phyloP scores from a whole-genome alignment of 2,329 filamentous ascomycete species.

The Trichoderma atroviride region DNA sequence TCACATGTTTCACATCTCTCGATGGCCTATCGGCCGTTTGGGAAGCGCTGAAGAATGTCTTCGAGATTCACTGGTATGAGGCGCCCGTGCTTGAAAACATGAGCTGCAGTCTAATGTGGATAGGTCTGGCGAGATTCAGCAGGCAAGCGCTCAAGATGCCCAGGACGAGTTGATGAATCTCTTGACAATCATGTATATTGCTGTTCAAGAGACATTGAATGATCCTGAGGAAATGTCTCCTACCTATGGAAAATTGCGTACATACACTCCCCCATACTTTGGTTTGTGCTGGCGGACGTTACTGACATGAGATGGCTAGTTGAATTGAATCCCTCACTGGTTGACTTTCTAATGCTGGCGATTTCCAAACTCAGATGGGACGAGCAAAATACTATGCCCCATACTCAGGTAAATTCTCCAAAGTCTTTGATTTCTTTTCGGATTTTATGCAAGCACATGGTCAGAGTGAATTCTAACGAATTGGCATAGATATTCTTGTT shows the following conservation, averaged over 20 bases:
- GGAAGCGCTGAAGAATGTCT: slow-evolving; percentile 52
- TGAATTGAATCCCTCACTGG: slow-evolving; percentile 65
- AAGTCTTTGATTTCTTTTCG: slow-evolving; percentile 22
- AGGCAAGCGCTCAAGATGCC: slow-evolving; percentile 51
- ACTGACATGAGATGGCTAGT: slow-evolving; percentile 43
- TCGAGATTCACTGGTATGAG: slow-evolving; percentile 58
- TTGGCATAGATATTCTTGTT: slow-evolving; percentile 71
- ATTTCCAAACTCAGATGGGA: slow-evolving; percentile 74
- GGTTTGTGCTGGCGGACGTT: neutral
- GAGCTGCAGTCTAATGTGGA: slow-evolving; percentile 34
- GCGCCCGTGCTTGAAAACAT: neutral
- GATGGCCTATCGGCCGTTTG: slow-evolving; percentile 56
- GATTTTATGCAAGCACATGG: slow-evolving; percentile 18
- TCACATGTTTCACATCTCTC: slow-evolving; percentile 53
- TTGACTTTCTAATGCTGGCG: slow-evolving; percentile 71
- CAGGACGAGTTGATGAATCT: slow-evolving; percentile 65
- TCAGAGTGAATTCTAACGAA: slow-evolving; percentile 27
- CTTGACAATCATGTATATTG: slow-evolving; percentile 65
- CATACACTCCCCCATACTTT: slow-evolving; percentile 2
- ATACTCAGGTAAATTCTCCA: slow-evolving; percentile 57
- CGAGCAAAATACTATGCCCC: slow-evolving; percentile 62
- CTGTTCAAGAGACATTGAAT: slow-evolving; percentile 59
- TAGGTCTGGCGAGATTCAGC: slow-evolving; percentile 53
- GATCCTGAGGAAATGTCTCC: slow-evolving; percentile 52
- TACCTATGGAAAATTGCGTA: slow-evolving; percentile 55